Evolutionary conservation across 2,329 filamentous ascomycete species (phyloP), one percentile per base, ranked within the genome.

Genomic region (Arthrobotrys sinensis): DNA sequence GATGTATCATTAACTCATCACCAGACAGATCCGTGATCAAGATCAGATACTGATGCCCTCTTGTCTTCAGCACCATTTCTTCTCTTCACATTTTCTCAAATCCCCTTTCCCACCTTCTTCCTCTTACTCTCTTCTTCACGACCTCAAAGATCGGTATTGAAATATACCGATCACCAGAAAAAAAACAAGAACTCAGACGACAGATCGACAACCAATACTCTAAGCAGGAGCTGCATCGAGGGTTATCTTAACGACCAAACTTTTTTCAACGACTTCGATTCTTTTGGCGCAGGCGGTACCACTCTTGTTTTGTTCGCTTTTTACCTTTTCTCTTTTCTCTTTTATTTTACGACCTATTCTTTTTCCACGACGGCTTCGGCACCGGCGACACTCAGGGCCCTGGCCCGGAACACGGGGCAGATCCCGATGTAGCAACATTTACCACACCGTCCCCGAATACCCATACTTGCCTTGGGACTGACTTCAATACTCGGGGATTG

Each of bases 141-240:
- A 38, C 24, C 11, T 28, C 19, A 43, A 24, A 34, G 60, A 64
- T 50, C 14, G 45, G 48, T 34, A 63, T 40, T 40, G 43, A 45
- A 65, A 68, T 52, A 60, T 62, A 66, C 46, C 60, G 28, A 60
- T 46, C 50, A 38, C 50, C 63, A 52, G 46, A 66, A 69, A 67
- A 76, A 67, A 76, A 62, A n/a, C n/a, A 57, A n/a, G n/a, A 38
- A 38, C 52, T 32, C 55, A 57, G 70, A 71, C 73, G 73, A 77
- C 72, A 76, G 72, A 76, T 34, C 38, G 43, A 48, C 64, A 55
- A 68, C 24, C 32, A 4, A 76, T 57, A 14, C 50, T 60, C 19
- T 8, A 12, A 21, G 36, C 36, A 40, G 12, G n/a, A 12, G 16
- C 36, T 38, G 32, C 34, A n/a, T 19, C 7, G 55, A 60, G 19